Evolutionary conservation across 306 rosid species (phyloP), one percentile per base, ranked within the genome.

Genomic region (Prunus persica): DNA sequence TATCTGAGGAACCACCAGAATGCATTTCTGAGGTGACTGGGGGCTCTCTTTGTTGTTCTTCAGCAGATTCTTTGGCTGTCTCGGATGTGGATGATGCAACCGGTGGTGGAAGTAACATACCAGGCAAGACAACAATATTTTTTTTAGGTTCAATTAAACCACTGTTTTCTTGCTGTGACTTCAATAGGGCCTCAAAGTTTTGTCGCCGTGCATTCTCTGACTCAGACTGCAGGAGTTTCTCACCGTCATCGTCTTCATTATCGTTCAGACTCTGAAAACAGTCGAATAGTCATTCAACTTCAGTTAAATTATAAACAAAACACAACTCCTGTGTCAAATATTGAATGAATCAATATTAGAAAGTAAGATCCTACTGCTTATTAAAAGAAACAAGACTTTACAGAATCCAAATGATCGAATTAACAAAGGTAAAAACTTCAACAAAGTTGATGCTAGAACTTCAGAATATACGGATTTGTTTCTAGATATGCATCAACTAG

Each of bases 141-240:
- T 30, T 87, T 83, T 86, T 85, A 41, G 96, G 93, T 76, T 93
- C 93, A 60, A 87, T 82, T 71, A 91, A 25, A 49, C 98, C 98
- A 60, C 81, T 76, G n/a, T 82, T 89, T 73, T 89, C 91, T 81
- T 85, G 81, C 83, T 93, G 96, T 63, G 91, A 75, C 81, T 77
- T 84, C 61, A 87, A 75, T 76, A 83, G 66, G 76, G 90, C 85
- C 74, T 89, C 93, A 84, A 86, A 90, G 61, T 67, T 91, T 50
- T 89, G 76, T 75, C 91, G 86, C 80, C 95, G 82, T 18, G 60
- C 73, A 46, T 84, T 82, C 85, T 90, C 96, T 3, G 71, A 32
- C 74, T 86, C 87, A 43, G 90, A 89, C 68, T 82, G 79, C 78
- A 86, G 91, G 61, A 90, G 34, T 41, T 28, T 64, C 75, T 87